These are phyloP conservation scores for Coemansia sp. DNA, from an alignment of 192 early-diverging fungal genomes.

Conservation along the genomic window DNA sequence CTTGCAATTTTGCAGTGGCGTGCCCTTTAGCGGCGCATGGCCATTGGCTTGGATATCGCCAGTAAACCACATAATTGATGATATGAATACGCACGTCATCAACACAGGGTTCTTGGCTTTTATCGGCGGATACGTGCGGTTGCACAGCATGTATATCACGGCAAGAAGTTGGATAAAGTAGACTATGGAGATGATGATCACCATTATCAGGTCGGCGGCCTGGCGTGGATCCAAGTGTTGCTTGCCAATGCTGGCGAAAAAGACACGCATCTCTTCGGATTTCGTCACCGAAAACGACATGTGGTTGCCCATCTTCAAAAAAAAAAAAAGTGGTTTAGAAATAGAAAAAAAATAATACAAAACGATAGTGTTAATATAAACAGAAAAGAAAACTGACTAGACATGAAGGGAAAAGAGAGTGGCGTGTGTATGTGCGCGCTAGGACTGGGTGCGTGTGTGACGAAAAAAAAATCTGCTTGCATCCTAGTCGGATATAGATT, in stretches of 20 bases:
- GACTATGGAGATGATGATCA: neutral
- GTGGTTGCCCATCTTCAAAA: conserved; percentile 11
- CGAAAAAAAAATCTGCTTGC: too few species aligned
- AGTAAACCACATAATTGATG: conserved; percentile 46
- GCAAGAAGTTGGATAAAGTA: conserved; percentile 37
- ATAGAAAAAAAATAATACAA: neutral
- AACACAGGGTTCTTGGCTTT: conserved; percentile 55
- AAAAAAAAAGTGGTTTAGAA: neutral
- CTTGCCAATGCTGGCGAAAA: neutral
- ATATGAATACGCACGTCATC: conserved; percentile 36
- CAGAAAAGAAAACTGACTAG: neutral
- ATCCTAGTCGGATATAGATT: too few species aligned
- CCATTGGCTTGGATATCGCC: conserved; percentile 52
- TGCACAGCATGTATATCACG: conserved; percentile 35
- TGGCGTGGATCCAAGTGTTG: neutral
- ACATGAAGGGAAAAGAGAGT: neutral
- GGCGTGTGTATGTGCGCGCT: neutral
- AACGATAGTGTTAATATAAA: neutral
- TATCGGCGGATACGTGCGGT: conserved; percentile 53
- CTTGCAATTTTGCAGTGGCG: conserved; percentile 36
- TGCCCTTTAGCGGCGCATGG: conserved; percentile 36
- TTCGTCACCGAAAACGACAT: conserved; percentile 4
- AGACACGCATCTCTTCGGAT: neutral
- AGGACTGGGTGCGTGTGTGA: neutral
- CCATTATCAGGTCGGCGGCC: conserved; percentile 2